Percentiles rank a stretch among this genome's conserved stretches.
These are phyloP conservation scores for Prunella vulgaris DNA, from an alignment of 257 asterid genomes.

Conservation along the genomic window DNA sequence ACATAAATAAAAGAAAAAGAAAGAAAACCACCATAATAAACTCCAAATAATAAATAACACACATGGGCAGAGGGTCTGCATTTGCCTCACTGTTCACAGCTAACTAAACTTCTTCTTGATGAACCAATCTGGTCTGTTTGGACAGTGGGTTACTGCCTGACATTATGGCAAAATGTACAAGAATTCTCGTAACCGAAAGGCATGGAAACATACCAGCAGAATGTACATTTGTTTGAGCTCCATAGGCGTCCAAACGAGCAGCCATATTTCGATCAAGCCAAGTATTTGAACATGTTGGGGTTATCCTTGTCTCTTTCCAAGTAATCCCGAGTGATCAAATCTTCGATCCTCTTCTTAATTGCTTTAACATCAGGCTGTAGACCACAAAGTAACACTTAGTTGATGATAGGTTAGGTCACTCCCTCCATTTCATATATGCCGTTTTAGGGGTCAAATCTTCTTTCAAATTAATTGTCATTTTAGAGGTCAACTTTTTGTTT, in stretches of 20 bases:
- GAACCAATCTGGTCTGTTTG: neutral
- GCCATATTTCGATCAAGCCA: conserved; percentile 54
- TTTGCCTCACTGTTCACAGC: conserved; percentile 16
- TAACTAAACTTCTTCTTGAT: conserved; percentile 8
- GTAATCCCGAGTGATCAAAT: conserved; percentile 88
- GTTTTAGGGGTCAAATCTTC: neutral
- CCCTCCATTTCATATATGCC: too few species aligned
- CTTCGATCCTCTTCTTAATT: conserved; percentile 96
- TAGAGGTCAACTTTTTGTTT: too few species aligned
- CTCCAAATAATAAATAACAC: conserved; percentile 8
- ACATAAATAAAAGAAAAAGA: conserved; percentile 13
- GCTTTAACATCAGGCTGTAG: conserved; percentile 94
- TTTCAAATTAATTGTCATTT: neutral
- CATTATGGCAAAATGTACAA: conserved; percentile 28
- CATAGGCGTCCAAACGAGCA: conserved; percentile 5
- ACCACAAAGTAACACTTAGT: conserved; percentile 7
- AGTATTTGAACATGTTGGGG: conserved; percentile 87
- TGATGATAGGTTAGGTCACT: neutral
- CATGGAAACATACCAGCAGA: conserved; percentile 11
- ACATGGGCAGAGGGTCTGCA: conserved; percentile 12
- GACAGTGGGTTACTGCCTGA: neutral
- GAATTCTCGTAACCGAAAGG: conserved; percentile 12
- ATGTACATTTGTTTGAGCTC: conserved; percentile 24
- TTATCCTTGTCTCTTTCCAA: conserved; percentile 93
- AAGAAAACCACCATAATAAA: neutral